A percentile compares a stretch with the other conserved stretches of the same genome.
Evolutionary conservation across 352 stramenopile genomes (phyloP).

Genomic region (Phytopythium litorale): DNA sequence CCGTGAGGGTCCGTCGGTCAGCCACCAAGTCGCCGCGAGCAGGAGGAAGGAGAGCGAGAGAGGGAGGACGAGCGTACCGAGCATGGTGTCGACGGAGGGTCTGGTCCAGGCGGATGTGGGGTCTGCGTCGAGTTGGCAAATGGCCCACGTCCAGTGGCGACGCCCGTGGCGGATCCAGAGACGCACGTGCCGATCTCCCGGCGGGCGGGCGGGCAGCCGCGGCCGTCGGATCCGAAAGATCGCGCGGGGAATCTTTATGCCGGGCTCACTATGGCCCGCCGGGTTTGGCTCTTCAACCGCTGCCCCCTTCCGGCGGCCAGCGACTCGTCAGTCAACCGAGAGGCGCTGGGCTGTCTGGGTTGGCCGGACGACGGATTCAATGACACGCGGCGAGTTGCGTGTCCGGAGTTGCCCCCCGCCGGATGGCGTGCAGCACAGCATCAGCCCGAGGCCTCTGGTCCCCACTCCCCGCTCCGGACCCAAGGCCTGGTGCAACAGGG

Average conservation of each 20-base stretch:
- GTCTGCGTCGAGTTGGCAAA: slow-evolving; percentile 21
- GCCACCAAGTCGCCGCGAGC: not conserved
- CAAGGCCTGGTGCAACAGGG: too few relatives aligned
- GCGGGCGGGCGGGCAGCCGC: not conserved
- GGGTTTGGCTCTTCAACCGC: too few relatives aligned
- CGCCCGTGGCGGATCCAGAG: too few relatives aligned
- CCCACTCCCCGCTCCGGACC: too few relatives aligned
- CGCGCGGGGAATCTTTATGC: not conserved
- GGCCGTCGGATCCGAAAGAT: slow-evolving; percentile 4
- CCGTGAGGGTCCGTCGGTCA: not conserved
- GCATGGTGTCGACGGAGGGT: not conserved
- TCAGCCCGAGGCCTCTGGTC: not conserved
- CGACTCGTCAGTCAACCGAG: not conserved
- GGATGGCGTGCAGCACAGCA: not conserved
- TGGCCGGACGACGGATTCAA: not conserved
- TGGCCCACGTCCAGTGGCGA: slow-evolving; percentile 1
- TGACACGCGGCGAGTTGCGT: not conserved
- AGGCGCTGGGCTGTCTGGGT: too few relatives aligned
- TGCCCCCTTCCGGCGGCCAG: not conserved
- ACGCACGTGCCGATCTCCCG: not conserved
- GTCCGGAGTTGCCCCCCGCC: not conserved
- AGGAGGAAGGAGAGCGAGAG: not conserved
- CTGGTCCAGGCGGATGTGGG: slow-evolving; percentile 12
- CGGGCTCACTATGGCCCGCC: not conserved
- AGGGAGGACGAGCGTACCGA: not conserved